Percentiles rank a stretch among this genome's conserved stretches.
Evolutionary conservation across 345 rosid species (phyloP).

Genomic region (Ailanthus altissimus): DNA sequence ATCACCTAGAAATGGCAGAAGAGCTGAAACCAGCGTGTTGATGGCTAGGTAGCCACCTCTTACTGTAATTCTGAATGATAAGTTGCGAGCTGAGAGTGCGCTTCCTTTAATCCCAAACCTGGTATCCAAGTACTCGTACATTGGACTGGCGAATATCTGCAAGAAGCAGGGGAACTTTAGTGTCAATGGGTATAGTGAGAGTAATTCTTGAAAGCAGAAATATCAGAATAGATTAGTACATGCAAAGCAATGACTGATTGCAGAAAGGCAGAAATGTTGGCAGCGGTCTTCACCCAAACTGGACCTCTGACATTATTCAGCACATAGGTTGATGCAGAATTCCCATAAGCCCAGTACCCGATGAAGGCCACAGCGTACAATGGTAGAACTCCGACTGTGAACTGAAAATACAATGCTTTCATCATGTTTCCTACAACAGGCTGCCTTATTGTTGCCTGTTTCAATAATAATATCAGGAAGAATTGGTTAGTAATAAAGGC

Average conservation of each 20-base stretch:
- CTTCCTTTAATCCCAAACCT: conserved; percentile 72
- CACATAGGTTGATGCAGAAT: conserved; percentile 64
- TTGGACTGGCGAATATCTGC: conserved; percentile 93
- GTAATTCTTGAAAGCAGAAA: not conserved
- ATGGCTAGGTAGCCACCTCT: conserved; percentile 76
- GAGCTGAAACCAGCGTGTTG: conserved; percentile 74
- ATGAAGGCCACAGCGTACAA: conserved; percentile 67
- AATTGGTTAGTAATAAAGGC: not conserved
- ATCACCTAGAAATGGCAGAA: conserved; percentile 87
- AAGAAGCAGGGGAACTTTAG: not conserved
- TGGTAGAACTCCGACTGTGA: conserved; percentile 70
- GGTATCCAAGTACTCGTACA: conserved; percentile 88
- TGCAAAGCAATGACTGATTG: conserved; percentile 86
- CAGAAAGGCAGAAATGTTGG: conserved; percentile 75
- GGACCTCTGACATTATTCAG: conserved; percentile 76
- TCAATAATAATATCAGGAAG: conserved; percentile 1
- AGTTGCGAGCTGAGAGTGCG: conserved; percentile 50
- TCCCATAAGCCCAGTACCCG: conserved; percentile 98
- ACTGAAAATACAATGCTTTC: conserved; percentile 85
- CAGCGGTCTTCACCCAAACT: conserved; percentile 75
- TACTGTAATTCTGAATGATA: conserved; percentile 59
- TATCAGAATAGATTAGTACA: conserved; percentile 38
- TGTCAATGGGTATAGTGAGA: not conserved
- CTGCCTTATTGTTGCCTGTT: conserved; percentile 77
- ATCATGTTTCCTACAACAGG: conserved; percentile 83